Evolutionary conservation across 768 basidiomycete genomes (phyloP), one percentile per base, ranked within the genome.

Genomic region (Mrakia gelida): DNA sequence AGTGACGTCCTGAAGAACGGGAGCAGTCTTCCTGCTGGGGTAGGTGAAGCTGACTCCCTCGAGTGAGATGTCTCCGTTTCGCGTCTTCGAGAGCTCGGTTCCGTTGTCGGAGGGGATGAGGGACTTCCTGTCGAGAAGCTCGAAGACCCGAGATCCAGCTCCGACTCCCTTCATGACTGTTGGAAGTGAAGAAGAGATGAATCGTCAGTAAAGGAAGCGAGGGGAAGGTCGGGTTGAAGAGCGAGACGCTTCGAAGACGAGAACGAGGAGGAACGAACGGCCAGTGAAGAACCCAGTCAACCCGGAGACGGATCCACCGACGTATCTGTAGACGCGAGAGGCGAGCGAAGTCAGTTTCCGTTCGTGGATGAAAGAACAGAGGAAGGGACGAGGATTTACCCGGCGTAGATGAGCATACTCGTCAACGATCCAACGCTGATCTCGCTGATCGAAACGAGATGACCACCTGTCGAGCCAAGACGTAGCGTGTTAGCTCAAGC

Each of bases 401-500:
- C 73, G 95, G 96, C 62, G 73, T 79, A 79, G 34, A 79, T 79
- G 49, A 79, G 62, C 54, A 79, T 61, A 38, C 73, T 70, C 32
- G 78, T 79, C 74, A 79, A 71, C 34, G 70, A 72, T 2, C 78
- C 78, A 61, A 98, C 92, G 13, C 94, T 91, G 80, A 99, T 96
- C 54, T 89, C 89, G 4, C 94, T 93, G 70, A 87, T 87, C 23
- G 93, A 92, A 41, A 99, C 96, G 6, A 99, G 89, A 28, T 91
- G 92, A 2, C 96, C 96, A 73, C 94, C 94, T 95, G 80, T 34
- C 79, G 70, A 5, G 28, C 3, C 21, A 61, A 38, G n/a, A 7
- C 18, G 26, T 16, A n/a, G 32, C 7, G 2, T 32, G 38, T 49
- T 9, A 43, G 34, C 28, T 18, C 49, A 16, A 21, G 8, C n/a